A percentile compares a stretch with the other conserved stretches of the same genome.
These are phyloP conservation scores for Aspergillus diversus DNA, from an alignment of 495 filamentous ascomycete species.

Conservation along the genomic window DNA sequence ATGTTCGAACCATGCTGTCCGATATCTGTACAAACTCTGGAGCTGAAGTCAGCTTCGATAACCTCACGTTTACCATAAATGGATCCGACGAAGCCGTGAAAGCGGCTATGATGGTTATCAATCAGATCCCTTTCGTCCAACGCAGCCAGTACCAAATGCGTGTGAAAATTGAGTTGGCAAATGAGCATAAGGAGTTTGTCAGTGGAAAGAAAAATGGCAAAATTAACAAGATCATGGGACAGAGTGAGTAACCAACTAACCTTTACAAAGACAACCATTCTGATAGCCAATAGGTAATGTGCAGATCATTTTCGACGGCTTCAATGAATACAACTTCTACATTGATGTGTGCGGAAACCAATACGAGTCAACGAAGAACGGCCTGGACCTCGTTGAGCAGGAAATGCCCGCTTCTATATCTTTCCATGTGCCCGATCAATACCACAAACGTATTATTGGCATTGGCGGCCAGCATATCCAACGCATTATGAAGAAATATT, in stretches of 20 bases:
- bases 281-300: constrained; percentile 68
- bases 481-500: constrained; percentile 99
- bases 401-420: constrained; percentile 99
- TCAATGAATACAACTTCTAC: constrained; percentile 99
- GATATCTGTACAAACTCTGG: constrained; percentile 97
- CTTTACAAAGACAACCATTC: background rate
- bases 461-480: constrained; percentile 99
- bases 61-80: constrained; percentile 88
- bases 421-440: constrained; percentile 99
- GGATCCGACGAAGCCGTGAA: constrained; percentile 96
- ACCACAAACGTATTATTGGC: constrained; percentile 99
- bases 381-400: constrained; percentile 90
- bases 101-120: constrained; percentile 86
- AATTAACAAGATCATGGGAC: constrained; percentile 99
- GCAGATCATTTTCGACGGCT: constrained; percentile 97
- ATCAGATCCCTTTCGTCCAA: constrained; percentile 86
- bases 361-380: constrained; percentile 90
- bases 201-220: constrained; percentile 99
- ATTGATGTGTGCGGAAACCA: constrained; percentile 93
- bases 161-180: constrained; percentile 97
- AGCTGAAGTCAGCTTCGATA: constrained; percentile 92
- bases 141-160: constrained; percentile 88
- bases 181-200: constrained; percentile 99
- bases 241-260: constrained; percentile 58
- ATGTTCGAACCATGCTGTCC: constrained; percentile 86